Evolutionary conservation across 2,329 filamentous ascomycete species (phyloP).

Genomic region (Niveomyces coronatus): DNA sequence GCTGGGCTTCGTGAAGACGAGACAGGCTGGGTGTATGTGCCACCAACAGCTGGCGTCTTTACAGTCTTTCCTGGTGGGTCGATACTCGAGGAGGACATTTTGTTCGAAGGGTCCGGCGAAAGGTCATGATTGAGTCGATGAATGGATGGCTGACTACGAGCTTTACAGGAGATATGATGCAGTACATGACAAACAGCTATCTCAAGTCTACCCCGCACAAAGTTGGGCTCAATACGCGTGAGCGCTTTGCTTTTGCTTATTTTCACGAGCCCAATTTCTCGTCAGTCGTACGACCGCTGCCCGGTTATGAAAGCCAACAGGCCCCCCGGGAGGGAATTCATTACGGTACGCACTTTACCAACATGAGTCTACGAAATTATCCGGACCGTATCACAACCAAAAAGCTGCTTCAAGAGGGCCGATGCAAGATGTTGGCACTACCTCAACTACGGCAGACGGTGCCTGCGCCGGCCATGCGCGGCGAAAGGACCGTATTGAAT

Average conservation of each 20-base stretch:
- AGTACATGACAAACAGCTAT: constrained; percentile 35
- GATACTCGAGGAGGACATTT: constrained; percentile 15
- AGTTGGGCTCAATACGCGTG: constrained; percentile 36
- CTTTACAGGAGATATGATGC: constrained; percentile 38
- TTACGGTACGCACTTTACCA: constrained; percentile 42
- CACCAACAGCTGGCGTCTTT: constrained; percentile 32
- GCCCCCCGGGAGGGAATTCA: constrained; percentile 29
- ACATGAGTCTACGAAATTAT: constrained; percentile 41
- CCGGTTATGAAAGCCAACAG: constrained; percentile 22
- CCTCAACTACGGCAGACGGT: constrained; percentile 6
- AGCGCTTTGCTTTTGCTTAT: constrained; percentile 39
- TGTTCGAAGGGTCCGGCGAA: no score
- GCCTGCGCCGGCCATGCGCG: not conserved
- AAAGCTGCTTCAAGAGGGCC: constrained; percentile 23
- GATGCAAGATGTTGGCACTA: constrained; percentile 14
- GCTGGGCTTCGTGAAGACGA: constrained; percentile 35
- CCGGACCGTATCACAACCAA: constrained; percentile 34
- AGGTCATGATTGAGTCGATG: not conserved
- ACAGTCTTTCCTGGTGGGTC: constrained; percentile 42
- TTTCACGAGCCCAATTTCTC: constrained; percentile 42
- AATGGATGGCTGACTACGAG: not conserved
- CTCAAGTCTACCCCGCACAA: constrained; percentile 40
- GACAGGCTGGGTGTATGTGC: constrained; percentile 37
- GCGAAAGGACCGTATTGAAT: not conserved
- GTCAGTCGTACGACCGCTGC: constrained; percentile 31